Percentiles rank a stretch among this genome's conserved stretches.
Evolutionary conservation across 1,284 basidiomycete genomes (phyloP).

Genomic region (Omphalotus olearius): DNA sequence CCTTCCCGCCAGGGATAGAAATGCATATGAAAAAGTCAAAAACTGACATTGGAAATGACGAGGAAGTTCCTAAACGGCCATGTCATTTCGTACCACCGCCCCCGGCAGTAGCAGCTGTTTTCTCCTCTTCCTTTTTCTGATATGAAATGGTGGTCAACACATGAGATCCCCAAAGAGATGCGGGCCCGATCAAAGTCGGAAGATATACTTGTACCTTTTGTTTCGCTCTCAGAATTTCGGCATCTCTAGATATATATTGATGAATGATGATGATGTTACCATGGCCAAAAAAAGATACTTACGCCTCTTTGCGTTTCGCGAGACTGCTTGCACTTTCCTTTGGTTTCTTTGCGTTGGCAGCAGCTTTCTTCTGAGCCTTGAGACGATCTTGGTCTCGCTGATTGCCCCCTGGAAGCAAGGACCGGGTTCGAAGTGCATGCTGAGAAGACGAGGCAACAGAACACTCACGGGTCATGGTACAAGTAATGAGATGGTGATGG

Average conservation of each 20-base stretch:
- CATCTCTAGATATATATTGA: constrained; percentile 48
- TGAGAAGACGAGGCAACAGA: not conserved
- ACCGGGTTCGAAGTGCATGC: not conserved
- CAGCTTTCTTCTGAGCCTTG: constrained; percentile 70
- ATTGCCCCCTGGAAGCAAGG: constrained; percentile 57
- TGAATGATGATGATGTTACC: not conserved
- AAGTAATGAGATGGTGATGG: not conserved
- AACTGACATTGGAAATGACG: too few relatives aligned
- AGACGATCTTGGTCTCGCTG: constrained; percentile 72
- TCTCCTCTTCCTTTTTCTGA: constrained; percentile 63
- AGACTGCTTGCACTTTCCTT: constrained; percentile 64
- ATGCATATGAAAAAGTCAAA: too few relatives aligned
- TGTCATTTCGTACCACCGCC: constrained; percentile 40
- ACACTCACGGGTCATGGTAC: constrained; percentile 14
- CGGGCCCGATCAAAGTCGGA: constrained; percentile 5
- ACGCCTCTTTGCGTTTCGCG: constrained; percentile 72
- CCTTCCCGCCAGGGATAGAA: too few relatives aligned
- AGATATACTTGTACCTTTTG: constrained; percentile 53
- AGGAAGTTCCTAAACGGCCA: not conserved
- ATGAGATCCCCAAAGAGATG: too few relatives aligned
- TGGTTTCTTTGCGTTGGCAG: constrained; percentile 48
- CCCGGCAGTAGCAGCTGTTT: constrained; percentile 28
- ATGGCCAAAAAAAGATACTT: constrained; percentile 28
- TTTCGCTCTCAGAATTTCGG: constrained; percentile 67
- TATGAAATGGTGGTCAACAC: not conserved